Base-by-base conservation (phyloP, 768 basidiomycete species). In the Kwoniella europaea region DNA sequence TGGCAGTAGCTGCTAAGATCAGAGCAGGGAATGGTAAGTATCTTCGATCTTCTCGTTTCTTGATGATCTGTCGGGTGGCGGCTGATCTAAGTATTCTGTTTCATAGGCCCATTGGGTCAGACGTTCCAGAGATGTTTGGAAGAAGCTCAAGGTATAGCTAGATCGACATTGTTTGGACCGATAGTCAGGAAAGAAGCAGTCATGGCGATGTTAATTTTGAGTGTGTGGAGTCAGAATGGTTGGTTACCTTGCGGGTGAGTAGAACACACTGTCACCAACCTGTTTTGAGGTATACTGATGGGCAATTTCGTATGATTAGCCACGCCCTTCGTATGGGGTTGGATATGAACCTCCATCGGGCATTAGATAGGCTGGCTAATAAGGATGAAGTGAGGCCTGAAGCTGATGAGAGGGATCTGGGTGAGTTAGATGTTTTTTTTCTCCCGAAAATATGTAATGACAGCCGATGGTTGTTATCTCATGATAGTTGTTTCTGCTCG, bases 241-340 rank as follows among this genome's bases (percentile, higher is more conserved):
- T 98, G 93, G 93, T 87, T 98, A 57, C 93, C 94, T 10, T 91
- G 92, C 76, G 95, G 95, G 77, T 79, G 57, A 69, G 77, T 69
- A 22, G 15, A 7, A 2, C 29, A 29, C 1, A 52, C 16, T 16
- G 4, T 52, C 50, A 9, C 20, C 50, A 15, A 29, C 13, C 29
- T 24, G 22, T 10, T 29, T 41, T 59, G 29, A 50, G n/a, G 24
- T 18, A 42, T 69, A 43, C 58, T 63, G 42, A 66, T 35, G 29
- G 22, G 63, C 53, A 35, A n/a, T 29, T 35, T 4, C 41, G 55
- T 12, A 13, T 27, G n/a, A 1, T 18, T 41, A 79, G 78, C 2
- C 95, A 98, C 79, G 95, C 95, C 6, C 90, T 97, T 89, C 89
- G 95, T 63, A 96, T 96, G 93, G 94, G 93, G 22, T 85, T 96